A percentile compares a stretch with the other conserved stretches of the same genome.
Evolutionary conservation across 306 rosid species (phyloP).

Genomic region (Neltuma alba): DNA sequence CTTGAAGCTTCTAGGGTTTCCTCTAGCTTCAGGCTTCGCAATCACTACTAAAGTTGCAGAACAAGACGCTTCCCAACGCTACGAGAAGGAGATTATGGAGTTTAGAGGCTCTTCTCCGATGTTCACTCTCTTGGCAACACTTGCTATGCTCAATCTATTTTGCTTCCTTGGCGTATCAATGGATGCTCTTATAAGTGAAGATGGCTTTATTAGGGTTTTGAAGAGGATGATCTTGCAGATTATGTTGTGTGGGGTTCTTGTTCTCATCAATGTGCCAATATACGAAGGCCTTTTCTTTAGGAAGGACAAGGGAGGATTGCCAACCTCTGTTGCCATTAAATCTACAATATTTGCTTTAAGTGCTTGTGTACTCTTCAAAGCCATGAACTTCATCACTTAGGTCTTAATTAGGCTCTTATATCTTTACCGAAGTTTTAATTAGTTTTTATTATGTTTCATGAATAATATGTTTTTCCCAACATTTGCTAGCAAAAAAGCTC

Average conservation of each 20-base stretch:
- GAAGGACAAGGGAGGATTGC: conserved; percentile 74
- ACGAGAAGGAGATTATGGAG: conserved; percentile 77
- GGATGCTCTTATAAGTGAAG: conserved; percentile 33
- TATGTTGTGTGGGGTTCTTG: conserved; percentile 58
- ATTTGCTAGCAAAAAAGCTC: not conserved
- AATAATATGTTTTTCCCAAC: not conserved
- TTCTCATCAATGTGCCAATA: conserved; percentile 69
- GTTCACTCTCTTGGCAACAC: conserved; percentile 61
- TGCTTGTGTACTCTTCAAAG: conserved; percentile 7
- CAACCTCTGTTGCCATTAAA: conserved; percentile 52
- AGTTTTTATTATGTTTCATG: not conserved
- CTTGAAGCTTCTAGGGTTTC: conserved; percentile 51
- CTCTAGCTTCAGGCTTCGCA: conserved; percentile 47
- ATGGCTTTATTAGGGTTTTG: conserved; percentile 22
- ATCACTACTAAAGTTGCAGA: conserved; percentile 71
- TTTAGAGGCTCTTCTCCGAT: conserved; percentile 80
- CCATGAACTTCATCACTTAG: no score
- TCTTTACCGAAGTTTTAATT: not conserved
- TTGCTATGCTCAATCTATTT: conserved; percentile 61
- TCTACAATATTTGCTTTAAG: conserved; percentile 43
- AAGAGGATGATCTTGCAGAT: conserved; percentile 59
- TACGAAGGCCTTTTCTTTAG: conserved; percentile 74
- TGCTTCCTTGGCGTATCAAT: conserved; percentile 59
- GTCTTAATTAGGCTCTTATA: conserved; percentile 5
- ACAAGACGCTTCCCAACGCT: conserved; percentile 59